Conservation (phyloP, 2,329 filamentous ascomycete species). For the Venturia nashicola region DNA sequence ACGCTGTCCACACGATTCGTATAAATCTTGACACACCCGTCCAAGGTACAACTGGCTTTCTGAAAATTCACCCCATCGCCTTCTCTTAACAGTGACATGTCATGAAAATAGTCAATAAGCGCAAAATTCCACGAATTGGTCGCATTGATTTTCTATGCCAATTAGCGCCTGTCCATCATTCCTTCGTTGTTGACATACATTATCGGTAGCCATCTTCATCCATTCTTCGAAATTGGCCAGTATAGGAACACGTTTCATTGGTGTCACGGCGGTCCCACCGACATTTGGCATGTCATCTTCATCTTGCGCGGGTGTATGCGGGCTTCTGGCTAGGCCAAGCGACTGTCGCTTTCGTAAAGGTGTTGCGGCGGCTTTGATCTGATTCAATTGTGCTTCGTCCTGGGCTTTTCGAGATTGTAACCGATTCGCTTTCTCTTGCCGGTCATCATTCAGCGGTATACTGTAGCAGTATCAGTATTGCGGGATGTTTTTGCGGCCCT, state of each 20-base stretch:
- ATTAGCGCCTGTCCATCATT: constrained; percentile 4
- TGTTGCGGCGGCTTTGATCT: constrained; percentile 71
- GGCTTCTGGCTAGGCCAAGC: constrained; percentile 38
- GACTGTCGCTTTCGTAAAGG: constrained; percentile 54
- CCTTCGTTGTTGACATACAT: constrained; percentile 28
- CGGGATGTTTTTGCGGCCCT: not conserved
- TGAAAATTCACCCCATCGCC: constrained; percentile 97
- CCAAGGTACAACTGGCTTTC: constrained; percentile 91
- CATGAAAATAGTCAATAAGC: constrained; percentile 98
- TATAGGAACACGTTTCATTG: constrained; percentile 91
- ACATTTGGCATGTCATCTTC: constrained; percentile 49
- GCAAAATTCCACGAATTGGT: constrained; percentile 99
- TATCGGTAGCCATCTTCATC: constrained; percentile 99
- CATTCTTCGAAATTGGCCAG: constrained; percentile 98
- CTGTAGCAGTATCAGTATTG: constrained; percentile 31
- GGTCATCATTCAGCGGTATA: constrained; percentile 94
- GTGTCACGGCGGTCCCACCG: constrained; percentile 68
- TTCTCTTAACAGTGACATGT: constrained; percentile 94
- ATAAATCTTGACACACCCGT: constrained; percentile 98
- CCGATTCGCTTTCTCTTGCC: constrained; percentile 77
- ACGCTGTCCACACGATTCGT: constrained; percentile 97
- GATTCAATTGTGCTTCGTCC: constrained; percentile 83
- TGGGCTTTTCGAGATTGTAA: constrained; percentile 77
- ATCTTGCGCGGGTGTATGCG: constrained; percentile 36
- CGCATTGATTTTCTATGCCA: constrained; percentile 63